phyloP scores from a whole-genome alignment of 2,329 filamentous ascomycete species.

The Ophiocordyceps camponoti-rufipedis region DNA sequence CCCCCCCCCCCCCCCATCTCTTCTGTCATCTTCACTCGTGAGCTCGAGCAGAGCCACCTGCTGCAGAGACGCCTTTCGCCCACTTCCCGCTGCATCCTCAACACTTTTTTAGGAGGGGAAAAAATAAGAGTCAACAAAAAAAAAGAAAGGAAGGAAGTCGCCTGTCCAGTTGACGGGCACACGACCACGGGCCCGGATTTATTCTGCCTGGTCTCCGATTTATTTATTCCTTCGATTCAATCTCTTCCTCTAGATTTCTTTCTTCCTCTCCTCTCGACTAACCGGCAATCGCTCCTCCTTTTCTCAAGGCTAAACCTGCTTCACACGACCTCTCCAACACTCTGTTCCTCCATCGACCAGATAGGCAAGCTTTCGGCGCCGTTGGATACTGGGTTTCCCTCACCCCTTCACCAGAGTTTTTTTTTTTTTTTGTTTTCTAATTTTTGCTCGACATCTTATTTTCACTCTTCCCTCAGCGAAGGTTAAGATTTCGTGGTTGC shows the following conservation, averaged over 20 bases:
- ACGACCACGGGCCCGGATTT: too few relatives aligned
- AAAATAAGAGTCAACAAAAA: background rate
- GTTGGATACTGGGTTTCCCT: background rate
- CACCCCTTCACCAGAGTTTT: background rate
- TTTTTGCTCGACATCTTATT: background rate
- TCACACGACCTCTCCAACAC: background rate
- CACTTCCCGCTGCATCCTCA: too few relatives aligned
- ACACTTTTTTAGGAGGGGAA: background rate
- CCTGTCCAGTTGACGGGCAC: too few relatives aligned
- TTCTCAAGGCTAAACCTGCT: too few relatives aligned
- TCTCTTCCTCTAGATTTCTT: too few relatives aligned
- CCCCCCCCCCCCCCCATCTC: background rate
- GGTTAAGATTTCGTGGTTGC: constrained; percentile 1
- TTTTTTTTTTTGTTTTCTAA: background rate
- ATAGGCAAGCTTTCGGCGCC: constrained; percentile 1
- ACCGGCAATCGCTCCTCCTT: background rate
- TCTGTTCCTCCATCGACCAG: background rate
- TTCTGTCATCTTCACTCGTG: background rate
- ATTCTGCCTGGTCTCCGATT: too few relatives aligned
- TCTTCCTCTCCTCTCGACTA: background rate
- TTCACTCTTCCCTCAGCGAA: background rate
- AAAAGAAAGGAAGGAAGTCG: background rate
- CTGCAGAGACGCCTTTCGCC: too few relatives aligned
- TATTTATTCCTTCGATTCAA: too few relatives aligned
- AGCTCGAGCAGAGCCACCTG: constrained; percentile 1